Evolutionary conservation across 345 rosid species (phyloP).

Genomic region (Pistacia atlantica): DNA sequence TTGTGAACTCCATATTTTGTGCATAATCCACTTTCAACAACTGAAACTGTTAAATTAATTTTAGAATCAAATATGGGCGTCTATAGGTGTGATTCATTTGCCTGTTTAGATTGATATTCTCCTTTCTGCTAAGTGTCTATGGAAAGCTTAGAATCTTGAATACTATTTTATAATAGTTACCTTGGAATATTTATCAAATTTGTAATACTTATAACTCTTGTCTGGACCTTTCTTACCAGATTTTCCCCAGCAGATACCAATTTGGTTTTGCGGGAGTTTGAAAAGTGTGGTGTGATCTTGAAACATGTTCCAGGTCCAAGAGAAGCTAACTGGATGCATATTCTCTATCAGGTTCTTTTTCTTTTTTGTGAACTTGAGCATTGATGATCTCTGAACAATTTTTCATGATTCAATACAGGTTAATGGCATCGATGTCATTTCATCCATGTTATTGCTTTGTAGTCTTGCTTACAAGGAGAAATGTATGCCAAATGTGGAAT

Average conservation of each 20-base stretch:
- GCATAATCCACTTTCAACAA: not conserved
- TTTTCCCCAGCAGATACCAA: slow-evolving; percentile 91
- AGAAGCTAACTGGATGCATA: slow-evolving; percentile 97
- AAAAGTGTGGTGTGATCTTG: slow-evolving; percentile 85
- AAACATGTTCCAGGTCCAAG: slow-evolving; percentile 96
- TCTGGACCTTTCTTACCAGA: slow-evolving; percentile 43
- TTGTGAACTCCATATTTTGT: not conserved
- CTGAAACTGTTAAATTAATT: slow-evolving; percentile 3
- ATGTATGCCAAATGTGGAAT: not conserved
- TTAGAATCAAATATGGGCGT: not conserved
- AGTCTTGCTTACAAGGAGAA: slow-evolving; percentile 2
- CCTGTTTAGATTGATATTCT: not conserved
- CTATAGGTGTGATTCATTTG: not conserved
- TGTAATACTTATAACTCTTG: not conserved
- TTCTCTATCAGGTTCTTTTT: slow-evolving; percentile 77
- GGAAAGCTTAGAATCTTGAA: not conserved
- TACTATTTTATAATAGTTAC: not conserved
- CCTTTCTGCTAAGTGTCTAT: not conserved
- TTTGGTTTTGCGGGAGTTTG: slow-evolving; percentile 87
- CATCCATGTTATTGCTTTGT: slow-evolving; percentile 11
- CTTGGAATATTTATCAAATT: not conserved
- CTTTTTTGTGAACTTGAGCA: slow-evolving; percentile 1
- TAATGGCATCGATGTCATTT: not conserved
- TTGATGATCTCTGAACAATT: not conserved
- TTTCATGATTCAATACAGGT: not conserved